Evolutionary conservation across 805 yeast species (phyloP), one percentile per base, ranked within the genome.

Genomic region (Wickerhamomyces chaumierensis): DNA sequence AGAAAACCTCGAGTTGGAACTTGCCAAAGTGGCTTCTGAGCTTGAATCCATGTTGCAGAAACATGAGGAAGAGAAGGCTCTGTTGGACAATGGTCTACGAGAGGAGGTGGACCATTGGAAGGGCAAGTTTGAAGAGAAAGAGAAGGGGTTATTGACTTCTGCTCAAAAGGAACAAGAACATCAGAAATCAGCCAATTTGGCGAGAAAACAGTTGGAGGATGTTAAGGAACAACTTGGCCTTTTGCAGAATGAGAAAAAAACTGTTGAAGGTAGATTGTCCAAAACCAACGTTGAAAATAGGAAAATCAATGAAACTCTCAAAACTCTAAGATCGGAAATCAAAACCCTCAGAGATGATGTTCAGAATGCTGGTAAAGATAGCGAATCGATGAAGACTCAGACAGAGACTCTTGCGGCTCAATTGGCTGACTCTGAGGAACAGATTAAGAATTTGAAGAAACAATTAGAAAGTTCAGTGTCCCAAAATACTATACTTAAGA

Each of bases 1-100:
- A 19, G 25, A 42, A 11, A 34, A 19, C 5, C 21, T 45, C 44
- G 47, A 38, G 18, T 38, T 21, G 20, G 39, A 39, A 15, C 25
- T 46, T 16, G 31, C 31, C 9, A n/a, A 3, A 6, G 34, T 33
- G 12, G 13, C 45, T 28, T 7, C 17, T 4, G 15, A 18, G 3
- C 12, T 42, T 4, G 43, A 35, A 16, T 15, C 18, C 14, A 4
- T 13, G 12, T 15, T 15, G 8, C 11, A 15, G 18, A 5, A 5
- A 7, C 18, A 16, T 14, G 18, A 31, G 4, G 33, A 31, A 12
- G 33, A 31, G 5, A 16, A n/a, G 17, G 18, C 4, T 6, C 4
- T 9, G 15, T 9, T 15, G 5, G 18, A 15, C 14, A 8, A 16
- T 6, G 29, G n/a, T 5, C 5, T 37, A 4, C 16, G 17, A 14